Evolutionary conservation across 768 basidiomycete species (phyloP).

Genomic region (Hericium coralloides): DNA sequence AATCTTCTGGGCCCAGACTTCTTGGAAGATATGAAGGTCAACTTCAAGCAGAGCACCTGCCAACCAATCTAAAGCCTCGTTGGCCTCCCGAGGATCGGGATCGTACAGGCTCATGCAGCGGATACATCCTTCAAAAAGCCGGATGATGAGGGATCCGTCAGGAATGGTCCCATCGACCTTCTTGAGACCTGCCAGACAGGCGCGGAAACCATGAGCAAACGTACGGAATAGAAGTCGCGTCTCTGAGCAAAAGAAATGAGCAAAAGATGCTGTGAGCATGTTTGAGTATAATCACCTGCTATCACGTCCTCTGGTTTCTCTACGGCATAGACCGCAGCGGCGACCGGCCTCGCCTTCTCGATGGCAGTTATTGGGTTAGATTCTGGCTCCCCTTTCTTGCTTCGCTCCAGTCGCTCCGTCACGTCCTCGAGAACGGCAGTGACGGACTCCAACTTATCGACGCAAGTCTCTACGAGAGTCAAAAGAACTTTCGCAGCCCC

Average conservation of each 20-base stretch:
- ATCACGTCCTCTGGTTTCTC: conserved; percentile 81
- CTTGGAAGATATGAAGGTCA: conserved; percentile 88
- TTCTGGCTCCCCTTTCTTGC: conserved; percentile 29
- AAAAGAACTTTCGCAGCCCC: conserved; percentile 63
- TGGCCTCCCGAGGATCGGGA: conserved; percentile 53
- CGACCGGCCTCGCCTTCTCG: conserved; percentile 81
- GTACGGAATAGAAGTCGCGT: conserved; percentile 81
- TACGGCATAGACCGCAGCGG: conserved; percentile 63
- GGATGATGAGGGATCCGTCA: conserved; percentile 80
- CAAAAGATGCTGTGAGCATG: conserved; percentile 5
- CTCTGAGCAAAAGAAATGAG: conserved; percentile 37
- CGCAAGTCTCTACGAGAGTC: conserved; percentile 71
- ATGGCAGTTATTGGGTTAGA: conserved; percentile 54
- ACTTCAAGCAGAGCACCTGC: conserved; percentile 70
- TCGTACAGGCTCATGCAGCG: conserved; percentile 82
- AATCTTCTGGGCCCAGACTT: conserved; percentile 92
- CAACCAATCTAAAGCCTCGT: conserved; percentile 80
- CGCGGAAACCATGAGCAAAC: conserved; percentile 81
- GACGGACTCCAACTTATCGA: conserved; percentile 80
- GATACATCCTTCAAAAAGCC: conserved; percentile 80
- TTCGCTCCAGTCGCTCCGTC: conserved; percentile 38
- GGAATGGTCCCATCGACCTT: conserved; percentile 72
- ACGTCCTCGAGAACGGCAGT: conserved; percentile 52
- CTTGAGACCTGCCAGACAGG: conserved; percentile 65
- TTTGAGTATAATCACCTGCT: conserved; percentile 43